Base-by-base conservation (phyloP, 2,329 filamentous ascomycete genomes). In the Teratosphaeria destructans region DNA sequence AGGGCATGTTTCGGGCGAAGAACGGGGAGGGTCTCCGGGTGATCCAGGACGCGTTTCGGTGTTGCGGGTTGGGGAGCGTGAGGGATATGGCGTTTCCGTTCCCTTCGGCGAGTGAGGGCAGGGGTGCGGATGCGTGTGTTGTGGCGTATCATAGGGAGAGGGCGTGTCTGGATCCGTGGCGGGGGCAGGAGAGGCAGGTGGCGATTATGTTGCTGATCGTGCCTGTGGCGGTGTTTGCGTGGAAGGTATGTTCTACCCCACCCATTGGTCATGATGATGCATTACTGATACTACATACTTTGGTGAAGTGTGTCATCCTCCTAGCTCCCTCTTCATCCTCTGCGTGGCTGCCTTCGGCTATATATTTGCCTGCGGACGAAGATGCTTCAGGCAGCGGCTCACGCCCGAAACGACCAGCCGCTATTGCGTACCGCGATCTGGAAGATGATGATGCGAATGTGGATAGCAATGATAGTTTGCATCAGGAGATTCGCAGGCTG, bases 31-130 rank as follows among this genome's bases (percentile, higher is more conserved):
- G 77, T 1, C 80, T 90, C 59, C 75, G 78, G 52, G 71, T 73
- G 1, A 85, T 90, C 56, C 87, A 90, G 67, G 84, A 90, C 67
- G 71, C 78, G 0, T 79, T 88, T 35, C 69, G 80, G 7, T 90
- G 87, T 74, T 90, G 87, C 64, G 87, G 87, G 0, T 76, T 88
- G 37, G 78, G 78, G 59, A 79, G 76, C 4, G 68, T 82, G 32
- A 71, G 69, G 34, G 85, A 90, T 66, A 82, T 81, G 64, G 80
- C 82, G 0, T 89, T 80, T 76, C 87, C 87, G 0, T 88, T 87
- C 60, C 76, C 76, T 57, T 49, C 43, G 43, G 59, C 74, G 58
- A 63, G 71, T 57, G 64, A 66, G 56, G 56, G 71, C 53, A 62
- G 67, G 52, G 52, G 39, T 10, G 27, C 59, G 23, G 64, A 72